Percentiles rank a stretch among this genome's conserved stretches.
phyloP scores from a whole-genome alignment of 2,329 filamentous ascomycete species.

The Diaporthe batatas region DNA sequence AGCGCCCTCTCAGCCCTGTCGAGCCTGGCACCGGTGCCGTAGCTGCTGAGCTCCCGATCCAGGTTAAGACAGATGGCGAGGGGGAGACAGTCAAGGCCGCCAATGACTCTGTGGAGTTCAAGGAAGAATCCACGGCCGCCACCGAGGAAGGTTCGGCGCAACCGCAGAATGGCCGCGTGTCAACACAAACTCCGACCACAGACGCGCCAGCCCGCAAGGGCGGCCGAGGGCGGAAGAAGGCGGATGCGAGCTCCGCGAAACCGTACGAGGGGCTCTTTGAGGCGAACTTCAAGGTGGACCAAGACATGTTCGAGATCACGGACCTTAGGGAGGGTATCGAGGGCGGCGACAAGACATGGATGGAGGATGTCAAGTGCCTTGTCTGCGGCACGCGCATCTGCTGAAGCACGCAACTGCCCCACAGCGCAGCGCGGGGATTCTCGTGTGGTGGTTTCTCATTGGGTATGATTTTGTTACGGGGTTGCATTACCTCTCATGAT shows the following conservation, averaged over 20 bases:
- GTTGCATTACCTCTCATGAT: constrained; percentile 33
- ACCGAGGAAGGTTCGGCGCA: constrained; percentile 40
- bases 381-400: constrained; percentile 63
- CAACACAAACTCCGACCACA: constrained; percentile 45
- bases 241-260: constrained; percentile 51
- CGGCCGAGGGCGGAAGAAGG: constrained; percentile 54
- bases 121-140: constrained; percentile 48
- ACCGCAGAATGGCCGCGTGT: constrained; percentile 41
- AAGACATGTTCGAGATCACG: constrained; percentile 62
- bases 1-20: constrained; percentile 64
- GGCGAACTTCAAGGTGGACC: constrained; percentile 62
- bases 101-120: constrained; percentile 54
- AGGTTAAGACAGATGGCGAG: constrained; percentile 63
- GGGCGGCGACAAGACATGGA: constrained; percentile 67
- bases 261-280: constrained; percentile 67
- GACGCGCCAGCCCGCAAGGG: constrained; percentile 45
- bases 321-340: constrained; percentile 63
- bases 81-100: constrained; percentile 50
- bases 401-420: constrained; percentile 43
- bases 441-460: constrained; percentile 11
- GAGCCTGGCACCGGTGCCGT: constrained; percentile 62
- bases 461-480: constrained; percentile 22
- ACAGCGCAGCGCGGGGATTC: too few species aligned
- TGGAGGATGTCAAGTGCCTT: constrained; percentile 64
- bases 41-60: constrained; percentile 64